Evolutionary conservation across 345 rosid genomes (phyloP).

Genomic region (Linum trigynum): DNA sequence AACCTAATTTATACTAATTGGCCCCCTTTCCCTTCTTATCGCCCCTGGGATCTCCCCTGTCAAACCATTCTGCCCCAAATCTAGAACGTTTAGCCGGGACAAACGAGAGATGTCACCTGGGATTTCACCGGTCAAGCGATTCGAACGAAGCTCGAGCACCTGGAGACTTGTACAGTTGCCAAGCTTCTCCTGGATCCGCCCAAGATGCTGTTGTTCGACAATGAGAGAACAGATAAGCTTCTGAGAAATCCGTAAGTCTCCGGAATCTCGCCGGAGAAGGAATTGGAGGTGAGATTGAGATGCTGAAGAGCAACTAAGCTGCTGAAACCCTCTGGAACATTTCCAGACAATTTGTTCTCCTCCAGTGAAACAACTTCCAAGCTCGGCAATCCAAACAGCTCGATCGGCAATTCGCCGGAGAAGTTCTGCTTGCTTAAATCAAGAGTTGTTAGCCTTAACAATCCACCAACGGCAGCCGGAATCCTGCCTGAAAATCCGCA

Average conservation of each 20-base stretch:
- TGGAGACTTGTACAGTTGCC: conserved; percentile 65
- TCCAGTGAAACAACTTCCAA: conserved; percentile 54
- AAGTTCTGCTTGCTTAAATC: conserved; percentile 70
- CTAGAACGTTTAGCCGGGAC: conserved; percentile 52
- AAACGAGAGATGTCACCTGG: conserved; percentile 43
- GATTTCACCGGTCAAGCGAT: conserved; percentile 43
- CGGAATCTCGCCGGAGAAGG: conserved; percentile 46
- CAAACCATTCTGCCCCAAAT: conserved; percentile 46
- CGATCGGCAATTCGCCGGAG: conserved; percentile 60
- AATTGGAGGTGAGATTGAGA: conserved; percentile 51
- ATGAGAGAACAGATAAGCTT: conserved; percentile 47
- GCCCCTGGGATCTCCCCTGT: conserved; percentile 48
- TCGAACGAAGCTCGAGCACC: conserved; percentile 61
- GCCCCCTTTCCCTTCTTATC: no score
- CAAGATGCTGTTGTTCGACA: conserved; percentile 47
- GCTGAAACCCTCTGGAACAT: conserved; percentile 80
- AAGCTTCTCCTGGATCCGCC: conserved; percentile 52
- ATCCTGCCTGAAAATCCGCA: conserved; percentile 62
- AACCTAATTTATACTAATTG: no score
- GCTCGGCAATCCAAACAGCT: conserved; percentile 67
- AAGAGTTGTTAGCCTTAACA: conserved; percentile 47
- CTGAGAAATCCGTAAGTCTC: conserved; percentile 55
- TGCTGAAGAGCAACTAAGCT: conserved; percentile 52
- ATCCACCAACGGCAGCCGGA: conserved; percentile 39
- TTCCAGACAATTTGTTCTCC: conserved; percentile 42